phyloP scores from a whole-genome alignment of 1,139 yeast species.

The Meyerozyma guilliermondii region DNA sequence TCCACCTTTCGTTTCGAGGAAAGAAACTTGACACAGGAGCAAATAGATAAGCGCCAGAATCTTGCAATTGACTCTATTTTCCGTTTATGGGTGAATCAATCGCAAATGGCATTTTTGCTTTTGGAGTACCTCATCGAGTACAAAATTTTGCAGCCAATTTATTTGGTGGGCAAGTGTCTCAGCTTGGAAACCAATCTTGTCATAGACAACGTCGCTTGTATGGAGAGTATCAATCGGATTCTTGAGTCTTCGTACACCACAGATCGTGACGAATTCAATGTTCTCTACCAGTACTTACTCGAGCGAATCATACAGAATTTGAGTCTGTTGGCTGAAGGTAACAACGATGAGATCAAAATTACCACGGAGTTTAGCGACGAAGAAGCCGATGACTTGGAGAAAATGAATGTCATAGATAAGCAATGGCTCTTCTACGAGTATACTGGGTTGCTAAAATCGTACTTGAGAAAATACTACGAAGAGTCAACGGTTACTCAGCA shows the following conservation, averaged over 20 bases:
- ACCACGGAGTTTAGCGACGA: conserved; percentile 22
- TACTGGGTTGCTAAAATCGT: conserved; percentile 37
- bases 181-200: conserved; percentile 27
- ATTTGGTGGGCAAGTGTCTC: conserved; percentile 42
- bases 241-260: conserved; percentile 16
- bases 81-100: conserved; percentile 75
- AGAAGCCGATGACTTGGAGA: conserved; percentile 18
- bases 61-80: conserved; percentile 62
- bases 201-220: conserved; percentile 41
- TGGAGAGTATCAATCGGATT: conserved; percentile 41
- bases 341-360: conserved; percentile 15
- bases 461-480: conserved; percentile 22
- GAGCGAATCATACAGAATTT: conserved; percentile 32
- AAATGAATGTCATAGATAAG: conserved; percentile 24
- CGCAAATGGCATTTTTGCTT: conserved; percentile 73
- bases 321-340: conserved; percentile 22
- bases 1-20: conserved; percentile 27
- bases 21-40: conserved; percentile 35
- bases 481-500: neutral
- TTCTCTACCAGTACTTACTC: conserved; percentile 29
- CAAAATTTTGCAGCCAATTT: conserved; percentile 38
- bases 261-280: conserved; percentile 13
- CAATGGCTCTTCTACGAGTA: conserved; percentile 45
- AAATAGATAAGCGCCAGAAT: conserved; percentile 25
- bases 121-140: conserved; percentile 58